A percentile compares a stretch with the other conserved stretches of the same genome.
These are phyloP conservation scores for Russula olivacea DNA, from an alignment of 768 basidiomycete genomes.

Conservation along the genomic window DNA sequence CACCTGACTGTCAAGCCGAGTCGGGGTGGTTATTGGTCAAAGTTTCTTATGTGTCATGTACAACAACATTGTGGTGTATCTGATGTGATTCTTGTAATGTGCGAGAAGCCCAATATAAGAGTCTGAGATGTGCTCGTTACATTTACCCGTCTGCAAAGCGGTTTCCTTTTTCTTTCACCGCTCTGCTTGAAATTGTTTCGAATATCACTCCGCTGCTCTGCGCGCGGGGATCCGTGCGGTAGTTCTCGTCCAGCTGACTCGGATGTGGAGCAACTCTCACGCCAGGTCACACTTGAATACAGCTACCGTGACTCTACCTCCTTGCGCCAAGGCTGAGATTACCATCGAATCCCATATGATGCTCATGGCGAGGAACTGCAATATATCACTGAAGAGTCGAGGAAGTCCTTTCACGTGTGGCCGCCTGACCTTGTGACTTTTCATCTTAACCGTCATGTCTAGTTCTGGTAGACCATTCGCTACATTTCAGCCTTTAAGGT, in stretches of 20 bases:
- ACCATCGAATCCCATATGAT: not conserved
- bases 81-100: slow-evolving; percentile 8
- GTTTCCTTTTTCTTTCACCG: not conserved
- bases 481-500: not conserved
- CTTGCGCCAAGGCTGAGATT: not conserved
- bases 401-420: not conserved
- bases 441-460: not conserved
- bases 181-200: not conserved
- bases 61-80: slow-evolving; percentile 10
- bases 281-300: not conserved
- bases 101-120: slow-evolving; percentile 5
- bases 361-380: not conserved
- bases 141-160: not conserved
- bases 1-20: slow-evolving; percentile 24
- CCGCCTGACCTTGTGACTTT: not conserved
- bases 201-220: not conserved
- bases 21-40: slow-evolving; percentile 24
- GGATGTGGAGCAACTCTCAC: not conserved
- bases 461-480: not conserved
- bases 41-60: slow-evolving; percentile 21
- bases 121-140: not conserved
- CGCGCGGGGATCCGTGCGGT: not conserved
- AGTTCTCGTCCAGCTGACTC: not conserved
- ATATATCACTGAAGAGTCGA: not conserved
- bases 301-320: not conserved